phyloP scores from a whole-genome alignment of 768 basidiomycete species.

The Cystofilobasidium macerans region DNA sequence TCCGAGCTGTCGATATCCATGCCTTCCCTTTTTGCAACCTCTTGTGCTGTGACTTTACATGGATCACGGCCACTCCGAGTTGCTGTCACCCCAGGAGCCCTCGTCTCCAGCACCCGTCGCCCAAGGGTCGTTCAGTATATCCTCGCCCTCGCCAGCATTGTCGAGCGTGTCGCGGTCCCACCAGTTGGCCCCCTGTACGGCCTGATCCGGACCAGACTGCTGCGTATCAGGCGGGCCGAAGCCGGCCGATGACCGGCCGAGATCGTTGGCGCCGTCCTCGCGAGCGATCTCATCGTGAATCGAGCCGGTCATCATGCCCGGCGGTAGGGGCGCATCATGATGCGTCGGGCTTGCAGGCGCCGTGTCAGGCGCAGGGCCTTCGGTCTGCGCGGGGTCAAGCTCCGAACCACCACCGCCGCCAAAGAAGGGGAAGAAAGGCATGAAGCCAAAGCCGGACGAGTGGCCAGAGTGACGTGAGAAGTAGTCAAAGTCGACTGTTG shows the following conservation, averaged over 20 bases:
- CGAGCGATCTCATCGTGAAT: not conserved
- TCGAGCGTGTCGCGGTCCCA: not conserved
- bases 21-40: too few species aligned
- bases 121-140: not conserved
- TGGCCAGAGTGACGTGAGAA: conserved; percentile 23
- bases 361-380: not conserved
- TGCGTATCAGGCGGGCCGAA: too few species aligned
- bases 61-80: not conserved
- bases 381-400: not conserved
- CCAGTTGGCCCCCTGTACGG: not conserved
- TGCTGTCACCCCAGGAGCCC: not conserved
- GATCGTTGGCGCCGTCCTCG: too few species aligned
- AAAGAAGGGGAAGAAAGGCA: conserved; percentile 19
- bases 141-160: not conserved
- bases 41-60: too few species aligned
- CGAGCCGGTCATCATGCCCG: conserved; percentile 4
- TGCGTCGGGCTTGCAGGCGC: not conserved
- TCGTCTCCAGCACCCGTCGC: not conserved
- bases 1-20: too few species aligned
- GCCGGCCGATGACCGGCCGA: too few species aligned
- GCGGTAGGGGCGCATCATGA: not conserved
- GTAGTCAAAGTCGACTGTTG: conserved; percentile 26
- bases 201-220: too few species aligned
- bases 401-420: conserved; percentile 17
- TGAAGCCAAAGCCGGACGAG: conserved; percentile 10